Conservation (phyloP, 208 protist genomes). For the Trypanosoma boissoni region DNA sequence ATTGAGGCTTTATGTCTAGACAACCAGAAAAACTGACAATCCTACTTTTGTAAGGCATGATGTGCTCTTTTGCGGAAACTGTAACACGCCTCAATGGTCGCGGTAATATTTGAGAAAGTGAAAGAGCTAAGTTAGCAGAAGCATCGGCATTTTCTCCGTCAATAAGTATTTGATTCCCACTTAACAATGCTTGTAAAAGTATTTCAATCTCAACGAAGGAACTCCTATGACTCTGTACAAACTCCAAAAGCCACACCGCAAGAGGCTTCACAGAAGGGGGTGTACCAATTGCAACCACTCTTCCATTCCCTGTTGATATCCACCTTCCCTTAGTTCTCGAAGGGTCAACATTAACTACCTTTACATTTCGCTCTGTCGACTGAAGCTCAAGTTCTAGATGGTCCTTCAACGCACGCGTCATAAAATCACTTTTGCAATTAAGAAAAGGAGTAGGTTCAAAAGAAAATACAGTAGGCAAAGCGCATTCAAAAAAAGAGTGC, state of each 20-base stretch:
- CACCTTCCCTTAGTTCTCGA: not conserved
- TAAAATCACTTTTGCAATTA: not conserved
- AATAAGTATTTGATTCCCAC: constrained; percentile 71
- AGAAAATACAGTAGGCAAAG: constrained; percentile 29
- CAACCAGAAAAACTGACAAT: constrained; percentile 43
- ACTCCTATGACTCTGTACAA: constrained; percentile 20
- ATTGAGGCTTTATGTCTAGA: not conserved
- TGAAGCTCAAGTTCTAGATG: constrained; percentile 7
- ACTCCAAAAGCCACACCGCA: constrained; percentile 57
- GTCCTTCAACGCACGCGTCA: constrained; percentile 3
- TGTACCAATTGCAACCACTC: constrained; percentile 3
- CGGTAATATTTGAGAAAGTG: constrained; percentile 60
- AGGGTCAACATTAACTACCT: constrained; percentile 6
- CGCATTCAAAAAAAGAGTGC: constrained; percentile 39
- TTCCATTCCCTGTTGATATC: constrained; percentile 2
- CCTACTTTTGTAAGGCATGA: constrained; percentile 59
- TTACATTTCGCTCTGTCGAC: not conserved
- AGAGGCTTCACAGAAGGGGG: constrained; percentile 37
- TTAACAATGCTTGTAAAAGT: constrained; percentile 60
- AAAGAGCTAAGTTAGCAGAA: constrained; percentile 50
- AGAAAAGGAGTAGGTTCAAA: constrained; percentile 3
- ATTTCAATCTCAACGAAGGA: constrained; percentile 19
- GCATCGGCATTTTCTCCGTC: constrained; percentile 33
- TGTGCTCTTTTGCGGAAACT: constrained; percentile 44
- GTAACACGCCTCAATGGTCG: constrained; percentile 27